Percentiles rank a stretch among this genome's conserved stretches.
Evolutionary conservation across 169 alveolate genomes (phyloP).

Genomic region (Pseudocohnilembus persalinus): DNA sequence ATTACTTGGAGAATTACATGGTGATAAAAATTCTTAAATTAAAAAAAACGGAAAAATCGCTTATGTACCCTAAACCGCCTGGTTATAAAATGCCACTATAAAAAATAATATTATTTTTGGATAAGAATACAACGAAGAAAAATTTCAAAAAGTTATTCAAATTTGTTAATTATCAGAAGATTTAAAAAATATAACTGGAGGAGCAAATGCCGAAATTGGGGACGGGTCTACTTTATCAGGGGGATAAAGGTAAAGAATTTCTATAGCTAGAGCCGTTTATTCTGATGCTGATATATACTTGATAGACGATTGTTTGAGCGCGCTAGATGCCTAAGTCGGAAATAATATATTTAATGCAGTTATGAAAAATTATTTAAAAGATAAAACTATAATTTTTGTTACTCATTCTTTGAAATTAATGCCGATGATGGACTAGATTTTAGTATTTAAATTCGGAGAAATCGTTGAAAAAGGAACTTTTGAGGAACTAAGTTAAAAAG

Average conservation of each 20-base stretch:
- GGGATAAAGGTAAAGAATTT: slow-evolving; percentile 93
- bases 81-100: slow-evolving; percentile 76
- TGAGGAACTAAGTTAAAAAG: too few species aligned
- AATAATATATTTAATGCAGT: slow-evolving; percentile 20
- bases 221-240: slow-evolving; percentile 85
- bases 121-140: slow-evolving; percentile 16
- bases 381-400: slow-evolving; percentile 36
- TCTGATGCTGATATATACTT: slow-evolving; percentile 53
- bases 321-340: slow-evolving; percentile 63
- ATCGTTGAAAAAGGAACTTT: too few species aligned
- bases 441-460: too few species aligned
- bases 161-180: slow-evolving; percentile 59
- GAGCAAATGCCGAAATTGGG: slow-evolving; percentile 56
- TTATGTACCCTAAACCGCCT: slow-evolving; percentile 84
- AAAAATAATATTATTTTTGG: slow-evolving; percentile 66
- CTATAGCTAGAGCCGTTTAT: slow-evolving; percentile 92
- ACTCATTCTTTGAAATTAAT: too few species aligned
- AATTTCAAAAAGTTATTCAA: slow-evolving; percentile 65
- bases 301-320: slow-evolving; percentile 79
- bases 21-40: not conserved
- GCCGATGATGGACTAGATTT: too few species aligned
- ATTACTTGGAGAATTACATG: slow-evolving; percentile 54
- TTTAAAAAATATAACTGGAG: slow-evolving; percentile 23
- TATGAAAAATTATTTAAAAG: slow-evolving; percentile 10
- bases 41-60: slow-evolving; percentile 57